phyloP scores from a whole-genome alignment of 495 filamentous ascomycete species.

The Daldinia bambusicola region DNA sequence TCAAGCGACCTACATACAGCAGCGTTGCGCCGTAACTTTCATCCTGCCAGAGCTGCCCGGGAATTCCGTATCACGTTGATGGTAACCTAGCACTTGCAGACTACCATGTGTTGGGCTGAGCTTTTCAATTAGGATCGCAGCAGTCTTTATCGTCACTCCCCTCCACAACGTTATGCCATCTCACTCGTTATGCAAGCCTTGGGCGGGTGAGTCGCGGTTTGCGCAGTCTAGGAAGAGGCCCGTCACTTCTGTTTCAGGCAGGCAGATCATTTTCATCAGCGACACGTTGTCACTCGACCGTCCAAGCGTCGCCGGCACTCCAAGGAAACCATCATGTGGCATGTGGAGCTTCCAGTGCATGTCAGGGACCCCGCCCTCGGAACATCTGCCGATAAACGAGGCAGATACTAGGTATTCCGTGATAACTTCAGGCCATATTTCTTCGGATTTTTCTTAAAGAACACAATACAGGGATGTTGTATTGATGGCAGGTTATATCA shows the following conservation, averaged over 20 bases:
- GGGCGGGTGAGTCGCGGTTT: slow-evolving; percentile 21
- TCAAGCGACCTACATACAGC: slow-evolving; percentile 25
- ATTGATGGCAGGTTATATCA: slow-evolving; percentile 30
- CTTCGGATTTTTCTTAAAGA: slow-evolving; percentile 6
- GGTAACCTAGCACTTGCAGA: slow-evolving; percentile 36
- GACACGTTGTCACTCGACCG: slow-evolving; percentile 40
- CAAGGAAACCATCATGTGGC: slow-evolving; percentile 38
- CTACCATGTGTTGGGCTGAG: slow-evolving; percentile 30
- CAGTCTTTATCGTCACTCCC: slow-evolving; percentile 44
- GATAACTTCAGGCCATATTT: slow-evolving; percentile 15
- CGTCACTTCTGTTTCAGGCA: slow-evolving; percentile 40
- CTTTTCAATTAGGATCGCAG: slow-evolving; percentile 28
- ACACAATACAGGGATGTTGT: slow-evolving; percentile 14
- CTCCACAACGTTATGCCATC: slow-evolving; percentile 37
- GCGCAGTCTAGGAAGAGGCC: slow-evolving; percentile 34
- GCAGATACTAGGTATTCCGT: slow-evolving; percentile 23
- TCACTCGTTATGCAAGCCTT: slow-evolving; percentile 28
- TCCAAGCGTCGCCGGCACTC: slow-evolving; percentile 39
- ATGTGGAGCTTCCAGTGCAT: slow-evolving; percentile 38
- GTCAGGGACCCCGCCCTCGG: slow-evolving; percentile 39
- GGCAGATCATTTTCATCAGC: slow-evolving; percentile 39
- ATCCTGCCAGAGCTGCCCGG: slow-evolving; percentile 24
- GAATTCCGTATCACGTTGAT: slow-evolving; percentile 33
- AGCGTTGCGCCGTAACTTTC: slow-evolving; percentile 17
- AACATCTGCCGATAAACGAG: slow-evolving; percentile 45